Conservation (phyloP, 805 yeast genomes). For the Barnettozyma sucrosica region DNA sequence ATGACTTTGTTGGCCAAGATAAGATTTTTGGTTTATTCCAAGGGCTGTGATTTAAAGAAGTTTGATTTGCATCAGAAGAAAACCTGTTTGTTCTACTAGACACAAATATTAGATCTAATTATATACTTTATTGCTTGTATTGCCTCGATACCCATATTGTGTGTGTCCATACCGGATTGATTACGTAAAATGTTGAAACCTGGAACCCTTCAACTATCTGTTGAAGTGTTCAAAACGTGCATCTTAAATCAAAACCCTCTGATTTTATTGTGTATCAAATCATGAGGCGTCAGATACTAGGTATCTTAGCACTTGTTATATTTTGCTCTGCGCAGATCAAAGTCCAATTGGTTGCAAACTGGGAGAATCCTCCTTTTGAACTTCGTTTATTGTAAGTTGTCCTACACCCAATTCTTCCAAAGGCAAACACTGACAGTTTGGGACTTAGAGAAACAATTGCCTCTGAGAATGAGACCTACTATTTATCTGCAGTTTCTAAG, state of each 20-base stretch:
- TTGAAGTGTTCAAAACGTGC: background rate
- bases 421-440: background rate
- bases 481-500: conserved; percentile 7
- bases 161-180: background rate
- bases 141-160: no score
- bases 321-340: conserved; percentile 13
- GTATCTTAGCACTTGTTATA: background rate
- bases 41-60: conserved; percentile 12
- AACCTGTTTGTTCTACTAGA: background rate
- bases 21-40: conserved; percentile 52
- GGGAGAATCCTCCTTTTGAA: conserved; percentile 26
- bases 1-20: conserved; percentile 60
- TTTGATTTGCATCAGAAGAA: background rate
- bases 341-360: conserved; percentile 22
- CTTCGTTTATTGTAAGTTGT: conserved; percentile 23
- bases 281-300: background rate
- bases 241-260: background rate
- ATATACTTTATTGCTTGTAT: background rate
- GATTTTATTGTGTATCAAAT: background rate
- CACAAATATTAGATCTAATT: background rate
- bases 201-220: background rate
- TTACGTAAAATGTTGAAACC: background rate
- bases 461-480: conserved; percentile 22
- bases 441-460: conserved; percentile 21
- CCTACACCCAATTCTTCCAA: background rate